phyloP scores from a whole-genome alignment of 495 filamentous ascomycete genomes.

The Hamigera avellanea region DNA sequence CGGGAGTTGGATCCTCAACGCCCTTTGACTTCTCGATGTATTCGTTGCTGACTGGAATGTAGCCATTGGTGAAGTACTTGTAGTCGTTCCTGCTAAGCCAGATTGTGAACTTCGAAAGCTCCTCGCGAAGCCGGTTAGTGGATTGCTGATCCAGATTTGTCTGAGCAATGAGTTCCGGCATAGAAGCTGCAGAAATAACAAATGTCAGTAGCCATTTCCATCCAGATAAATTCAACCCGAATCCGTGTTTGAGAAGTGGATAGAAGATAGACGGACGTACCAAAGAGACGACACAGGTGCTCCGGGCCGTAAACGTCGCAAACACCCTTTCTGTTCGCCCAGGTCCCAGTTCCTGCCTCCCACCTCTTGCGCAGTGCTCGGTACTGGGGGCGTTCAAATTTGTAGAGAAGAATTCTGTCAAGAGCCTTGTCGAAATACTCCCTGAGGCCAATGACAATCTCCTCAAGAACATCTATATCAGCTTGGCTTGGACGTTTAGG shows the following conservation, averaged over 20 bases:
- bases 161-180: slow-evolving; percentile 89
- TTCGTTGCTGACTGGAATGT: slow-evolving; percentile 53
- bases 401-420: slow-evolving; percentile 79
- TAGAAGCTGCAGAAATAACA: slow-evolving; percentile 47
- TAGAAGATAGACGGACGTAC: slow-evolving; percentile 37
- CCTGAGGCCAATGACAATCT: slow-evolving; percentile 69
- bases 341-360: slow-evolving; percentile 40
- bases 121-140: slow-evolving; percentile 75
- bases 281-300: slow-evolving; percentile 77
- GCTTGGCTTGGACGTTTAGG: slow-evolving; percentile 51
- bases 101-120: slow-evolving; percentile 65
- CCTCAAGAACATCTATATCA: slow-evolving; percentile 74
- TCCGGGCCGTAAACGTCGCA: slow-evolving; percentile 87
- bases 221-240: neutral
- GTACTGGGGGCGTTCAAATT: slow-evolving; percentile 83
- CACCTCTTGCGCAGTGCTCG: slow-evolving; percentile 55
- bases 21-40: slow-evolving; percentile 46
- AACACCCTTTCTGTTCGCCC: slow-evolving; percentile 47
- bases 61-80: slow-evolving; percentile 66
- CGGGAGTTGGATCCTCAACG: slow-evolving; percentile 15
- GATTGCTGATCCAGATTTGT: slow-evolving; percentile 95
- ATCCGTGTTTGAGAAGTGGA: neutral
- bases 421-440: slow-evolving; percentile 88
- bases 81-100: slow-evolving; percentile 68
- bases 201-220: neutral